These are phyloP conservation scores for Vitis rotundifolia DNA, from an alignment of 164 flowering plant species.

Conservation along the genomic window DNA sequence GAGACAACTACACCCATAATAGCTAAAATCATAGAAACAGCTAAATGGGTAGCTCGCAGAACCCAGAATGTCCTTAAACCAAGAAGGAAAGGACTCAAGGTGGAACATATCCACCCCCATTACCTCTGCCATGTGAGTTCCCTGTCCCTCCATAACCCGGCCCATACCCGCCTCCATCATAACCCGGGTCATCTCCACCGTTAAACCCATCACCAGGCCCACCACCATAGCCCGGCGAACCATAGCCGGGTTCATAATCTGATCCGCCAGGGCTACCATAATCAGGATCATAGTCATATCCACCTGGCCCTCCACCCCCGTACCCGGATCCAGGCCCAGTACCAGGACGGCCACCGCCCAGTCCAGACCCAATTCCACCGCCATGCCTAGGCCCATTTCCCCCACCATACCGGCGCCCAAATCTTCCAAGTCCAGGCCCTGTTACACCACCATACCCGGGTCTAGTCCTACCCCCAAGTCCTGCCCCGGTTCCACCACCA, in stretches of 20 bases:
- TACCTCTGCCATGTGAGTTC: constrained; percentile 1
- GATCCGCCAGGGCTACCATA: constrained; percentile 1
- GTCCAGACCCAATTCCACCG: neutral
- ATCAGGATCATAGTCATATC: constrained; percentile 2
- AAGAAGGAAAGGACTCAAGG: neutral
- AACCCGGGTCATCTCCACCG: neutral
- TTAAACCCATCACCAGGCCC: constrained; percentile 3
- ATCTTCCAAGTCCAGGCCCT: neutral
- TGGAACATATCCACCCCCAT: constrained; percentile 1
- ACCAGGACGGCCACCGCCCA: neutral
- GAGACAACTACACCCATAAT: no score
- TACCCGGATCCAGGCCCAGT: neutral
- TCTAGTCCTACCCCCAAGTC: neutral
- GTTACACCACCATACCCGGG: no score
- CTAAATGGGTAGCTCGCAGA: no score
- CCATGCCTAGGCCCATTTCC: constrained; percentile 1
- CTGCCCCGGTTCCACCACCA: no score
- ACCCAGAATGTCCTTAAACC: neutral
- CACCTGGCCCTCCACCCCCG: neutral
- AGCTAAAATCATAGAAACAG: no score
- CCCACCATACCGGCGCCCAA: neutral
- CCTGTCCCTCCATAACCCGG: no score
- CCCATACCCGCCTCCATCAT: no score
- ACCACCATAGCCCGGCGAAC: constrained; percentile 1
- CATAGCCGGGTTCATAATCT: neutral